These are phyloP conservation scores for Biscogniauxia mediterranea DNA, from an alignment of 2,329 filamentous ascomycete species.

Conservation along the genomic window DNA sequence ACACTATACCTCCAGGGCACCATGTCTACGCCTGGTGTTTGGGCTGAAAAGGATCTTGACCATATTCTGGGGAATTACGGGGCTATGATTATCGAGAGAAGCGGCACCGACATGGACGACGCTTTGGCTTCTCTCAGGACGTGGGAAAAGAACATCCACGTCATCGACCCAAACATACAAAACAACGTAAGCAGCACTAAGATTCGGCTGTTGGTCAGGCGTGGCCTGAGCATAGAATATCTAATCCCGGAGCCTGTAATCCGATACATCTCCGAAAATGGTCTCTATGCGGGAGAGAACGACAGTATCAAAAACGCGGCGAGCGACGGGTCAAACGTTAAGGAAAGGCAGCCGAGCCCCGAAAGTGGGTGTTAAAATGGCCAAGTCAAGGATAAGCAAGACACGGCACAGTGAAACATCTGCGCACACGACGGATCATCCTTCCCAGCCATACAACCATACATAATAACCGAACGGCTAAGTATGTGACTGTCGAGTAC, in stretches of 20 bases:
- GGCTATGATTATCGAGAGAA: conserved; percentile 79
- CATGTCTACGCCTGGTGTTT: conserved; percentile 72
- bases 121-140: conserved; percentile 77
- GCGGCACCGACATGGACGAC: conserved; percentile 84
- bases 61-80: conserved; percentile 84
- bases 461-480: background rate
- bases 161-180: conserved; percentile 84
- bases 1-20: conserved; percentile 42
- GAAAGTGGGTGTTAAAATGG: background rate
- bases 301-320: conserved; percentile 1
- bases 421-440: background rate
- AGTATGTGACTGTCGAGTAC: background rate
- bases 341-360: background rate
- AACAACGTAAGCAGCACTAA: conserved; percentile 82
- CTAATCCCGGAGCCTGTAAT: conserved; percentile 32
- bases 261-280: conserved; percentile 48
- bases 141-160: conserved; percentile 82
- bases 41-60: conserved; percentile 80
- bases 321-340: background rate
- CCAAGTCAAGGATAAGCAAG: background rate
- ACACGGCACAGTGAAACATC: background rate
- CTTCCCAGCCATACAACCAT: background rate
- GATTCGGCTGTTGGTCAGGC: conserved; percentile 75
- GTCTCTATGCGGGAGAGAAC: conserved; percentile 48
- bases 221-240: conserved; percentile 71